Evolutionary conservation across 345 rosid species (phyloP).

Genomic region (Eucalyptus curtisii): DNA sequence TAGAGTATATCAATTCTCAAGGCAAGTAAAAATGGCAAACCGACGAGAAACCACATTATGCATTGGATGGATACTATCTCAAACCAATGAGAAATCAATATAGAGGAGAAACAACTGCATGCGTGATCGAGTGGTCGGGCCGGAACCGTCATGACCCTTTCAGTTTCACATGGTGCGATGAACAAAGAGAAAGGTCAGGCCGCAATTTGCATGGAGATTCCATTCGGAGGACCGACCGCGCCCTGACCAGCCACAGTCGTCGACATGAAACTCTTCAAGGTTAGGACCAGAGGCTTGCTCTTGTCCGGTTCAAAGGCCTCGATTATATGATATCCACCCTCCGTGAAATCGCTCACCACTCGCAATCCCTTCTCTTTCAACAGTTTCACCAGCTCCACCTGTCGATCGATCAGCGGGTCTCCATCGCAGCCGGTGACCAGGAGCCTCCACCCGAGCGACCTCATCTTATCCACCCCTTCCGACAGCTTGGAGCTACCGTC

Average conservation of each 20-base stretch:
- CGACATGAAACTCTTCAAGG: neutral
- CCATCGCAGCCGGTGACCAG: neutral
- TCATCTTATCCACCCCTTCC: neutral
- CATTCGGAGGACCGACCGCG: neutral
- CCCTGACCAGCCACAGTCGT: neutral
- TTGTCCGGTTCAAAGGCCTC: neutral
- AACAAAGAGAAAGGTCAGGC: neutral
- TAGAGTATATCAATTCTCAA: neutral
- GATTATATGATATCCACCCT: neutral
- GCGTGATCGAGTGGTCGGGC: neutral
- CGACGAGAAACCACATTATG: neutral
- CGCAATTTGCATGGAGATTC: neutral
- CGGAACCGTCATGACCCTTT: neutral
- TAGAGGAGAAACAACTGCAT: neutral
- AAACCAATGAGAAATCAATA: neutral
- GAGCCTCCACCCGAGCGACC: slow-evolving; percentile 19
- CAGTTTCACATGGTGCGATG: neutral
- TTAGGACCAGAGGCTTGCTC: neutral
- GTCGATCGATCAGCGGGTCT: neutral
- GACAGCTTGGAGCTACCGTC: slow-evolving; percentile 6
- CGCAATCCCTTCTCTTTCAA: neutral
- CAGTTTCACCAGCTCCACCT: neutral
- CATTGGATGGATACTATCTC: neutral
- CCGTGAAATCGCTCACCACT: neutral
- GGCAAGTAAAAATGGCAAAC: neutral